Conservation (phyloP, 2,329 filamentous ascomycete genomes). For the Aspergillus jensenii region DNA sequence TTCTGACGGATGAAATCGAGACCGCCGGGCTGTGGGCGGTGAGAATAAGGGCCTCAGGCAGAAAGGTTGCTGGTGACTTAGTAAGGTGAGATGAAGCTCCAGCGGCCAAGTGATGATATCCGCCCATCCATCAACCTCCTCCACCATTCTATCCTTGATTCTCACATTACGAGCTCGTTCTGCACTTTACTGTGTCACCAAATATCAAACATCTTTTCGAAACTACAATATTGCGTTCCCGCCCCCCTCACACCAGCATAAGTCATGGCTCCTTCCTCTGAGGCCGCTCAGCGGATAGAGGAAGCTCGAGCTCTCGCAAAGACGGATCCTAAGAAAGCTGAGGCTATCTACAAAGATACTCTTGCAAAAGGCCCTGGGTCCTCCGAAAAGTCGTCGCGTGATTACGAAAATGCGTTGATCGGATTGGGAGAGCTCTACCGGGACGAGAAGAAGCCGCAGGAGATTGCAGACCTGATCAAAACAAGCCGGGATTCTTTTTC, state of each 20-base stretch:
- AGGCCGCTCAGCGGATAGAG: constrained; percentile 68
- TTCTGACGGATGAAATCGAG: constrained; percentile 23
- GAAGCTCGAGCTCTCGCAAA: constrained; percentile 85
- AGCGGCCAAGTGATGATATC: constrained; percentile 23
- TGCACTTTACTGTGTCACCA: neutral
- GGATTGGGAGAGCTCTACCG: constrained; percentile 90
- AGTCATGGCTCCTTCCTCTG: constrained; percentile 50
- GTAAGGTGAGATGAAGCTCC: constrained; percentile 17
- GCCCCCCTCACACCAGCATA: constrained; percentile 11
- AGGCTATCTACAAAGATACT: constrained; percentile 85
- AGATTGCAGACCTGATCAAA: constrained; percentile 85
- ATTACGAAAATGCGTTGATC: constrained; percentile 88
- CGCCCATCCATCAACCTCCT: constrained; percentile 11
- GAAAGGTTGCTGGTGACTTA: neutral
- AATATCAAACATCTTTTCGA: constrained; percentile 5
- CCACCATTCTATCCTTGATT: constrained; percentile 7
- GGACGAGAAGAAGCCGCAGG: constrained; percentile 74
- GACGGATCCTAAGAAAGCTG: constrained; percentile 78
- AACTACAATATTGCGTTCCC: constrained; percentile 5
- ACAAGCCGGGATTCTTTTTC: constrained; percentile 89
- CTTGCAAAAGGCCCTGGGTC: constrained; percentile 80
- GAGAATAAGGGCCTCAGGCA: constrained; percentile 21
- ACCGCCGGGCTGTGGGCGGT: constrained; percentile 35
- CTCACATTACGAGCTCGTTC: neutral
- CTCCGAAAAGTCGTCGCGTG: constrained; percentile 81